Base-by-base conservation (phyloP, 768 basidiomycete genomes). In the Leccinum disarticulatum region DNA sequence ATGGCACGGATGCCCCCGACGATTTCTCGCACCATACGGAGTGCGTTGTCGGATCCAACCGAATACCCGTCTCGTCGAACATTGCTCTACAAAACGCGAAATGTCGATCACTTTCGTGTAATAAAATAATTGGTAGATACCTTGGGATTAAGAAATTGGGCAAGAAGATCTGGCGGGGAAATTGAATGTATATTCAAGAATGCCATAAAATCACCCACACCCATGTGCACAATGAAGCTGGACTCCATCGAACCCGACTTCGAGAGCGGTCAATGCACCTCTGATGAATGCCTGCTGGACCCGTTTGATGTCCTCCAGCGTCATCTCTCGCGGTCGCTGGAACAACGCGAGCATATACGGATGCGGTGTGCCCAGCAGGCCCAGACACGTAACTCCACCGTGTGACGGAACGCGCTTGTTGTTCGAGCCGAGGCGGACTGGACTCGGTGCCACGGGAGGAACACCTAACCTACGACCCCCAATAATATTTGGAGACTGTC, bases 161-260 rank as follows among this genome's bases (percentile, higher is more conserved):
- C 80, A 19, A 95, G 75, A 25, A 95, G 79, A 72, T 94, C 91
- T 93, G 57, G 22, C 7, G 10, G 28, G 28, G 2, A 1, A 22
- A 6, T 10, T 62, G 30, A 43, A 35, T 8, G 11, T n/a, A 2
- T 35, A 19, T 59, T 30, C 22, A 36, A 35, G n/a, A 46, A 48
- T 28, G 49, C 13, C 31, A 33, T 22, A 25, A 19, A 19, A 38
- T 33, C 5, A 83, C 90, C 73, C 56, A 92, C 90, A 95, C 38
- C 93, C 93, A 72, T 95, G 93, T 1, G 87, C 87, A 27, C 80
- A 88, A 70, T 97, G 95, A 10, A 98, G 61, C 67, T 97, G 84
- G 4, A 96, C 76, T 0, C 95, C 95, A 62, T 96, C 91, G 70
- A 94, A 95, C 0, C 91, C 92, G 43, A 87, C 76, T 55, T 81